These are phyloP conservation scores for Aureobasidium pullulans DNA, from an alignment of 2,329 filamentous ascomycete genomes.

Conservation along the genomic window DNA sequence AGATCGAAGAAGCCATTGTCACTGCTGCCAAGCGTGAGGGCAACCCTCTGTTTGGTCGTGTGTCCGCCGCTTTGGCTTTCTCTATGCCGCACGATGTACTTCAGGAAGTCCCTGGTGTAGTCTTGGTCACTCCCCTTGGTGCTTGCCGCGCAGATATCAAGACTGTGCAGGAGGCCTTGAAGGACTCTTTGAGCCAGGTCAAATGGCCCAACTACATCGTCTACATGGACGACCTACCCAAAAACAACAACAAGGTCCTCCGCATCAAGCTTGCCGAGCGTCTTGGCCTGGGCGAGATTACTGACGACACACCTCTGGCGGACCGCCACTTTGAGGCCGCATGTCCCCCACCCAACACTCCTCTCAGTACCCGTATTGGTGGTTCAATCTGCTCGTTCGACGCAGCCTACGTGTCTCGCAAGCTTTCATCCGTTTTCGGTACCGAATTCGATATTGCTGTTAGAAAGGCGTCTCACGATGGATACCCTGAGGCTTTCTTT, in stretches of 20 bases:
- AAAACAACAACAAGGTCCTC: constrained; percentile 53
- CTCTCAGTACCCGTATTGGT: constrained; percentile 36
- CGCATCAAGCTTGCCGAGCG: constrained; percentile 47
- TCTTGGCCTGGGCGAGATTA: constrained; percentile 38
- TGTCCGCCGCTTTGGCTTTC: constrained; percentile 47
- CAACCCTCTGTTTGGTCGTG: constrained; percentile 40
- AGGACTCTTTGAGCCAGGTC: constrained; percentile 42
- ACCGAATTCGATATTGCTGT: constrained; percentile 22
- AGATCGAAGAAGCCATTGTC: constrained; percentile 52
- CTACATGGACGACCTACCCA: constrained; percentile 51
- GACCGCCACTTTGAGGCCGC: constrained; percentile 44
- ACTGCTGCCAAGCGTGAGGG: constrained; percentile 36
- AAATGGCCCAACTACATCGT: constrained; percentile 48
- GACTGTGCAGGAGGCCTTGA: constrained; percentile 41
- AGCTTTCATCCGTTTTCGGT: constrained; percentile 13
- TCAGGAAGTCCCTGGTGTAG: constrained; percentile 50
- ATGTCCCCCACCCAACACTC: constrained; percentile 44
- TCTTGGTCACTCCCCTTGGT: constrained; percentile 42
- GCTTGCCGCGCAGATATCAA: constrained; percentile 42
- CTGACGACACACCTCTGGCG: constrained; percentile 38
- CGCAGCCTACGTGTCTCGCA: constrained; percentile 9
- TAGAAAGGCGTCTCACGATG: constrained; percentile 21
- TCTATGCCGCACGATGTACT: constrained; percentile 46
- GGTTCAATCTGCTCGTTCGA: constrained; percentile 26
- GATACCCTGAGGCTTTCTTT: constrained; percentile 29